Evolutionary conservation across 2,329 filamentous ascomycete species (phyloP), one percentile per base, ranked within the genome.

Genomic region (Hansfordia pulvinata): DNA sequence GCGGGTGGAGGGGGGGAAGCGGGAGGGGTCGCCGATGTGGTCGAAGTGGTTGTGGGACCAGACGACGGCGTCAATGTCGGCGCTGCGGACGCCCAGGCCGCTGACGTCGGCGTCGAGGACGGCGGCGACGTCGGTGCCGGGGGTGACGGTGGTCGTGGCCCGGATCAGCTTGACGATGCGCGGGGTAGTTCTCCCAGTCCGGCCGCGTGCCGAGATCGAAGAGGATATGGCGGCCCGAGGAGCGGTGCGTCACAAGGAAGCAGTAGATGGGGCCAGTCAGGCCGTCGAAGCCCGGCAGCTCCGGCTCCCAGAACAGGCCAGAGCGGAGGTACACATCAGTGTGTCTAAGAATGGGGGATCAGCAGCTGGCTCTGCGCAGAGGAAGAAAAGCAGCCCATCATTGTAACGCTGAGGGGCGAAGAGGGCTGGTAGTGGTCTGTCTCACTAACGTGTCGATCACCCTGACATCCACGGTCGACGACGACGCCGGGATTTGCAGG

Each of bases 21-120:
- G 52, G 7, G 49, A 44, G 1, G 57, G 53, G 9, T 60, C 58
- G 25, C 62, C 63, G 17, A 53, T 51, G 33, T 65, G 62, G 39
- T 66, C 62, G 40, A 57, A 59, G 35, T 66, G 60, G 4, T 52
- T 46, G 30, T 65, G 60, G 32, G 50, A 56, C 11, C 59, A 41
- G 16, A 64, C 47, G 4, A 64, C 25, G 17, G 36, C 38, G 11
- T 37, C 31, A 22, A 40, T 26, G 17, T 27, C 24, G 19, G 16
- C 18, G 7, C 26, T 25, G 25, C 30, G 31, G 15, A 39, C 27
- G n/a, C 29, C 29, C n/a, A n/a, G n/a, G n/a, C n/a, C n/a, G n/a
- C n/a, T n/a, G n/a, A n/a, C n/a, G 20, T 28, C 40, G 4, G 29
- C 34, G 24, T 38, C 36, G n/a, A 42, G 27, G 17, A 42, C 40